Conservation (phyloP, 306 rosid species). For the Cajanus cajan region DNA sequence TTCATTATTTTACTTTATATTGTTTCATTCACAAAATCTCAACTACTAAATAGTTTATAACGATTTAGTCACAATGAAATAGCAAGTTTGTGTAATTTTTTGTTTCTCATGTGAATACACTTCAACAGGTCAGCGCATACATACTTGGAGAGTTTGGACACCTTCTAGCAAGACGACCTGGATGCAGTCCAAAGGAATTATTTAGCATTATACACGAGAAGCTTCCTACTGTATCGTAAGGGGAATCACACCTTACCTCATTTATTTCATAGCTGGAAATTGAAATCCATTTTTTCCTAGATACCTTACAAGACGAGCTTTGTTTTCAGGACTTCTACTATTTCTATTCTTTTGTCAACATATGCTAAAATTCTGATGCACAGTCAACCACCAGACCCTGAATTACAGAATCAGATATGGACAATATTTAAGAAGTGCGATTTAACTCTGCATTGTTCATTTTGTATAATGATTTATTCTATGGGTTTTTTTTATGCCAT, state of each 20-base stretch:
- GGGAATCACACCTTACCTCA: conserved; percentile 22
- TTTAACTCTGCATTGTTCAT: conserved; percentile 28
- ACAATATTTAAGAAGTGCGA: conserved; percentile 89
- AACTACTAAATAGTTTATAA: conserved; percentile 5
- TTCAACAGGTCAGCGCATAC: conserved; percentile 94
- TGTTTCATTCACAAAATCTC: background rate
- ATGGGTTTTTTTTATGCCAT: conserved; percentile 7
- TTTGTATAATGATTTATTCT: conserved; percentile 4
- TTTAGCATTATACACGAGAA: conserved; percentile 89
- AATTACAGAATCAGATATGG: conserved; percentile 96
- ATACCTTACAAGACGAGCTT: conserved; percentile 35
- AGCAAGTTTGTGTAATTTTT: conserved; percentile 9
- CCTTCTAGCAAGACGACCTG: conserved; percentile 90
- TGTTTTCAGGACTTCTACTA: conserved; percentile 73
- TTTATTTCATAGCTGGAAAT: background rate
- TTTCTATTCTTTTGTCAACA: conserved; percentile 93
- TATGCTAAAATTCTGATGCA: conserved; percentile 99
- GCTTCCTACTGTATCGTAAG: conserved; percentile 98
- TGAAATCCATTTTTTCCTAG: conserved; percentile 1
- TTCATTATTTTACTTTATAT: conserved; percentile 17
- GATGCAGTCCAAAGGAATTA: conserved; percentile 84
- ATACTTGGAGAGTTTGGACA: conserved; percentile 98
- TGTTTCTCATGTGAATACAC: conserved; percentile 21
- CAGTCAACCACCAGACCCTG: conserved; percentile 93
- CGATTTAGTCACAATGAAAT: conserved; percentile 24